Conservation (phyloP, 306 rosid species). For the Cucumis cinereus region DNA sequence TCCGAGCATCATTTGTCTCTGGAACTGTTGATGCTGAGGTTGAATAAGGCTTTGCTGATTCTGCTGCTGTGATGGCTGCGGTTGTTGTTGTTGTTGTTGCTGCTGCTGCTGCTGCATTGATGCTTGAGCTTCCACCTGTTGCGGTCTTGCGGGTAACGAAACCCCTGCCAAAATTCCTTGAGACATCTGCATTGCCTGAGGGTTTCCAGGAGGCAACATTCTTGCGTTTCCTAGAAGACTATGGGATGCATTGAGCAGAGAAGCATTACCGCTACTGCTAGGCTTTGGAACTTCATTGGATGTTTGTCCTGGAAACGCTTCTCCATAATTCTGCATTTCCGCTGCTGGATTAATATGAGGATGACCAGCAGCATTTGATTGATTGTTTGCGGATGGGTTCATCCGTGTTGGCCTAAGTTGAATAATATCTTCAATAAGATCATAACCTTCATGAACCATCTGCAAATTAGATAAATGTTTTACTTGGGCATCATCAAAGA, state of each 20-base stretch:
- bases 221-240: conserved; percentile 50
- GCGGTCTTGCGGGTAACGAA: conserved; percentile 59
- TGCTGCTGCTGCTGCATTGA: conserved; percentile 24
- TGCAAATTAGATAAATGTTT: neutral
- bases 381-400: conserved; percentile 38
- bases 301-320: conserved; percentile 43
- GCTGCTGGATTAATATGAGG: conserved; percentile 32
- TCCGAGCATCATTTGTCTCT: conserved; percentile 64
- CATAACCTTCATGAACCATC: conserved; percentile 49
- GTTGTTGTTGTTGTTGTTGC: neutral
- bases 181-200: conserved; percentile 84
- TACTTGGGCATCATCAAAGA: neutral
- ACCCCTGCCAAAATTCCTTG: conserved; percentile 65
- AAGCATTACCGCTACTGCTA: conserved; percentile 26
- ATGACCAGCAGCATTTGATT: conserved; percentile 26
- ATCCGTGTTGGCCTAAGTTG: conserved; percentile 39
- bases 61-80: conserved; percentile 24
- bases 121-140: conserved; percentile 60
- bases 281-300: conserved; percentile 57
- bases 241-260: conserved; percentile 47
- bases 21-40: conserved; percentile 69
- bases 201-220: conserved; percentile 83
- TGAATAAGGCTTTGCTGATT: conserved; percentile 58
- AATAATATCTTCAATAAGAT: conserved; percentile 33
- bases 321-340: conserved; percentile 74